Conservation (phyloP, 805 yeast genomes). For the Naumovozyma dairenensis region DNA sequence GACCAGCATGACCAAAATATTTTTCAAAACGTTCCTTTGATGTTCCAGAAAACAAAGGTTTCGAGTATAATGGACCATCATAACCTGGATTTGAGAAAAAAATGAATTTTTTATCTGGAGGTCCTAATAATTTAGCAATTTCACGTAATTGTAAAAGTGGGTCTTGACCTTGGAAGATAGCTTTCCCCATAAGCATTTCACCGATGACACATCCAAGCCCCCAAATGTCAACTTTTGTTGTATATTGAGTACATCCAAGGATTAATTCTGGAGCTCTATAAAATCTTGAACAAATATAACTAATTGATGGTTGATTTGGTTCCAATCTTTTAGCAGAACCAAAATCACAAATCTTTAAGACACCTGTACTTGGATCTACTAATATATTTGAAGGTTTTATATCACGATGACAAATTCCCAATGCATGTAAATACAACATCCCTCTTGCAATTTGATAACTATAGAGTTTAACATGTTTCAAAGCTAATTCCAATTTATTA, state of each 20-base stretch:
- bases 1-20: slow-evolving; percentile 68
- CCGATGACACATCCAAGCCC: slow-evolving; percentile 95
- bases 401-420: slow-evolving; percentile 76
- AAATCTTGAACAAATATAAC: slow-evolving; percentile 92
- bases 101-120: slow-evolving; percentile 66
- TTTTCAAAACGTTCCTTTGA: slow-evolving; percentile 50
- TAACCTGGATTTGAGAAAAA: slow-evolving; percentile 67
- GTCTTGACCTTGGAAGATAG: slow-evolving; percentile 90
- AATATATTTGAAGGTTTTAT: slow-evolving; percentile 75
- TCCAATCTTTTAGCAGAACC: slow-evolving; percentile 78
- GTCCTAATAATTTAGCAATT: slow-evolving; percentile 82
- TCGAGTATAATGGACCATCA: slow-evolving; percentile 63
- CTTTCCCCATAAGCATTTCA: slow-evolving; percentile 84
- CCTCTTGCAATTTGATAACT: slow-evolving; percentile 75
- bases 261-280: slow-evolving; percentile 80
- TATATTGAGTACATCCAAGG: slow-evolving; percentile 79
- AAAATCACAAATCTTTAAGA: slow-evolving; percentile 72
- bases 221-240: slow-evolving; percentile 94
- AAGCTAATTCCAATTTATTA: slow-evolving; percentile 52
- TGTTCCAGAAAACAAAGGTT: slow-evolving; percentile 49
- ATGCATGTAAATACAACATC: slow-evolving; percentile 71
- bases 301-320: slow-evolving; percentile 75
- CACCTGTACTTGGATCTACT: slow-evolving; percentile 59
- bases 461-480: slow-evolving; percentile 66
- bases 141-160: slow-evolving; percentile 84